A percentile compares a stretch with the other conserved stretches of the same genome.
These are phyloP conservation scores for Epichloe typhina DNA, from an alignment of 2,329 filamentous ascomycete genomes.

Conservation along the genomic window DNA sequence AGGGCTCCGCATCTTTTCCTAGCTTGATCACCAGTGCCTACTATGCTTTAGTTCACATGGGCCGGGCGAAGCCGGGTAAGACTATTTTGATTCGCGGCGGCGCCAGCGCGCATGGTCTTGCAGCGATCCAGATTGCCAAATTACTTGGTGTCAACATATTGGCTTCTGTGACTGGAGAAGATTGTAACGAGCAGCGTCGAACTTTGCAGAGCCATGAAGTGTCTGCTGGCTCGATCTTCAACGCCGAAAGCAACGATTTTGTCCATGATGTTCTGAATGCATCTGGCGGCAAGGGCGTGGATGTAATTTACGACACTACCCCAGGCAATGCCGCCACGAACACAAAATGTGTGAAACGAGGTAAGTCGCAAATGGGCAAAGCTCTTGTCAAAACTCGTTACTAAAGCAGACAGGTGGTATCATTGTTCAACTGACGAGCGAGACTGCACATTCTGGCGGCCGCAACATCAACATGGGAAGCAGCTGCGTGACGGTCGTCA, in stretches of 20 bases:
- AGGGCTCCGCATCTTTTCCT: conserved; percentile 18
- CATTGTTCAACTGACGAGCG: conserved; percentile 19
- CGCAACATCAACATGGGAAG: not conserved
- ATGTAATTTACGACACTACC: conserved; percentile 34
- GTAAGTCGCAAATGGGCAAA: conserved; percentile 14
- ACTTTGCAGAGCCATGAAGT: conserved; percentile 24
- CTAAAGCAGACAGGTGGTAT: conserved; percentile 15
- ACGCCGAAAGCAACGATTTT: conserved; percentile 21
- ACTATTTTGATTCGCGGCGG: conserved; percentile 31
- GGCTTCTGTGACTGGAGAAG: conserved; percentile 23
- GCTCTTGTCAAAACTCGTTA: not conserved
- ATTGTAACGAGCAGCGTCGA: conserved; percentile 20
- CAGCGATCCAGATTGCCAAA: conserved; percentile 28
- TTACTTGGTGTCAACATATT: conserved; percentile 27
- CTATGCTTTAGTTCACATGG: conserved; percentile 25
- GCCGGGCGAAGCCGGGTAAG: conserved; percentile 14
- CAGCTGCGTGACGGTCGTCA: conserved; percentile 16
- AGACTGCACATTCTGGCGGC: conserved; percentile 9
- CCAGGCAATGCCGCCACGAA: conserved; percentile 20
- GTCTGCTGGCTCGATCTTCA: conserved; percentile 23
- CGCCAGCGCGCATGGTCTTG: conserved; percentile 29
- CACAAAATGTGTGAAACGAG: conserved; percentile 21
- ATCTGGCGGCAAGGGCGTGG: conserved; percentile 22
- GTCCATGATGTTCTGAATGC: conserved; percentile 18
- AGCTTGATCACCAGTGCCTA: conserved; percentile 28